phyloP scores from a whole-genome alignment of 495 filamentous ascomycete species.

The Penicillium maclennaniae region DNA sequence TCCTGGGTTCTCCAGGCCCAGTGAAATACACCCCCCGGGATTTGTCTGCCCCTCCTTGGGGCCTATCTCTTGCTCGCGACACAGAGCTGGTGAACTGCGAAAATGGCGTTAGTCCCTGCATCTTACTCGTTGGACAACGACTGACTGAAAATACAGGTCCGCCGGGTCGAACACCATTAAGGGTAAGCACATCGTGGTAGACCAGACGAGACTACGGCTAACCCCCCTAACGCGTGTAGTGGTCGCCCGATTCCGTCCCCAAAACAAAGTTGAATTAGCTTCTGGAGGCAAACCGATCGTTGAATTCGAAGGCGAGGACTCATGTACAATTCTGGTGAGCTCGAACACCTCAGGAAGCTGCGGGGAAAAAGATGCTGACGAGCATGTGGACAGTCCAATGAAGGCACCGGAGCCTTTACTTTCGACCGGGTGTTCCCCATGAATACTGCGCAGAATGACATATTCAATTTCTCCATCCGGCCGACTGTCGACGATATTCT shows the following conservation, averaged over 20 bases:
- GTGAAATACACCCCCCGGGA: slow-evolving; percentile 14
- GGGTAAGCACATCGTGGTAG: slow-evolving; percentile 45
- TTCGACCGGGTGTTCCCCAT: slow-evolving; percentile 98
- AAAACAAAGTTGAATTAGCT: slow-evolving; percentile 87
- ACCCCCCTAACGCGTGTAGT: slow-evolving; percentile 45
- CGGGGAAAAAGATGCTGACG: slow-evolving; percentile 8
- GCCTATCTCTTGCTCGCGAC: slow-evolving; percentile 8
- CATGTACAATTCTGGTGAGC: slow-evolving; percentile 80
- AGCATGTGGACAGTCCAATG: slow-evolving; percentile 59
- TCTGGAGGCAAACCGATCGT: slow-evolving; percentile 91
- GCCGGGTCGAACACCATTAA: slow-evolving; percentile 64
- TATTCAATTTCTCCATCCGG: slow-evolving; percentile 96
- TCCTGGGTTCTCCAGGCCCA: slow-evolving; percentile 25
- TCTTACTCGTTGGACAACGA: slow-evolving; percentile 2
- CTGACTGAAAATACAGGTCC: slow-evolving; percentile 27
- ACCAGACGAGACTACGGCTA: slow-evolving; percentile 9
- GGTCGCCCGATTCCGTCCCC: slow-evolving; percentile 94
- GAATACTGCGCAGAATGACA: slow-evolving; percentile 77
- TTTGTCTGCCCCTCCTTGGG: slow-evolving; percentile 30
- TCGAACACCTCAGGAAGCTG: neutral
- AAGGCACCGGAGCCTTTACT: slow-evolving; percentile 82
- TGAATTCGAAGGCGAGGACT: slow-evolving; percentile 80
- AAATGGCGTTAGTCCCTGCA: slow-evolving; percentile 46
- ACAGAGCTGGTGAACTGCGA: slow-evolving; percentile 15
- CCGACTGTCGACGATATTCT: slow-evolving; percentile 96